phyloP scores from a whole-genome alignment of 345 rosid genomes.

The Salix dunnii region DNA sequence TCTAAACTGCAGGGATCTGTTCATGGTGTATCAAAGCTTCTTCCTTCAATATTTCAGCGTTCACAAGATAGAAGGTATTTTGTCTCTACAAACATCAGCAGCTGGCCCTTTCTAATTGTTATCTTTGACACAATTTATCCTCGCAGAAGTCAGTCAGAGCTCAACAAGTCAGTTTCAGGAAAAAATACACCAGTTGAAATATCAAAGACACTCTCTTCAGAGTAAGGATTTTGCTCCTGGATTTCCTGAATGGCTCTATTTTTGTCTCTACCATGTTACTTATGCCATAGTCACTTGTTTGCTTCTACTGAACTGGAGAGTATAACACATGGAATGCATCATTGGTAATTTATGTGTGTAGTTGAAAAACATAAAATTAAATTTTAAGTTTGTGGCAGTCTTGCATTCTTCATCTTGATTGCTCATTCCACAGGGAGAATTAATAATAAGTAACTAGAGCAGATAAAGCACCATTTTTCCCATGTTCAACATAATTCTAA shows the following conservation, averaged over 20 bases:
- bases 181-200: constrained; percentile 29
- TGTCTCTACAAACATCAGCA: neutral
- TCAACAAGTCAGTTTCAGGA: constrained; percentile 39
- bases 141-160: constrained; percentile 35
- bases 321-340: neutral
- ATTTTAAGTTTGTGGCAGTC: neutral
- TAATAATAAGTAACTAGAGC: neutral
- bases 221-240: constrained; percentile 32
- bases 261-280: neutral
- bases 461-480: neutral
- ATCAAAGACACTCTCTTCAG: constrained; percentile 22
- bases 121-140: neutral
- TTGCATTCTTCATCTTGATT: neutral
- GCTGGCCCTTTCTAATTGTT: constrained; percentile 5
- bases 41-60: constrained; percentile 33
- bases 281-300: neutral
- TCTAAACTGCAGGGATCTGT: constrained; percentile 44
- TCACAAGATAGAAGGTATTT: constrained; percentile 54
- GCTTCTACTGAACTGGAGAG: neutral
- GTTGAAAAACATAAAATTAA: no score
- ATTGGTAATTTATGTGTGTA: no score
- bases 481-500: constrained; percentile 7
- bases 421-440: neutral
- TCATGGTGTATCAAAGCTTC: constrained; percentile 31
- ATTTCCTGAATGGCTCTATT: constrained; percentile 1